Base-by-base conservation (phyloP, 2,329 filamentous ascomycete genomes). In the Sporothrix globosa region DNA sequence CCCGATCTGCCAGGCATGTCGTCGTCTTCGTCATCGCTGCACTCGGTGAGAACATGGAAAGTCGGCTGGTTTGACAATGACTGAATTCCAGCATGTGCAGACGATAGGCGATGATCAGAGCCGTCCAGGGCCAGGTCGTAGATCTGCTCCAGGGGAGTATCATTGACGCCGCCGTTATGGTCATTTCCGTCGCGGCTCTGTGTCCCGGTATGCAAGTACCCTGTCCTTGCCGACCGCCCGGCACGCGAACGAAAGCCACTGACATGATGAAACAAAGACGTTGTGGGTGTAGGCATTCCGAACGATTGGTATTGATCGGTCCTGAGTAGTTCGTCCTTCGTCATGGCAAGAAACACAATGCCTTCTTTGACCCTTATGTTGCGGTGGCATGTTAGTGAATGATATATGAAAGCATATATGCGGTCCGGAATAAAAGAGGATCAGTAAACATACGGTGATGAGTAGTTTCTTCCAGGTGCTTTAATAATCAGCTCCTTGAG, bases 341-440 rank as follows among this genome's bases (percentile, higher is more conserved):
- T 87, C 94, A 97, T 97, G 60, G 92, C 88, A 39, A 98, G 86
- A 77, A 97, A 97, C 0, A 98, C 87, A 86, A 97, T 90, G 58
- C 96, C 95, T 84, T 97, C 92, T 80, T 95, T 90, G 68, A 97
- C 90, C 69, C 92, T 95, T 19, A 19, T 63, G 39, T 19, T 1
- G 27, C 14, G 11, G 39, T 39, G 1, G 7, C 9, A 11, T 66
- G 41, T 53, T 11, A 66, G 63, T 10, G 19, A 19, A 65, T 48
- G 61, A 10, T 1, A 27, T 1, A n/a, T 14, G 11, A 21, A 4
- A 14, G 41, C 11, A 41, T 21, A 53, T 30, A 4, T 17, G 11
- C 5, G 46, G 13, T 9, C 13, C 3, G 24, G 39, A 27, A 69
- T 2, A 48, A 21, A 44, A 4, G 41, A 4, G 17, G 39, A 2